Evolutionary conservation across 768 basidiomycete genomes (phyloP).

Genomic region (Termitomyces sp.): DNA sequence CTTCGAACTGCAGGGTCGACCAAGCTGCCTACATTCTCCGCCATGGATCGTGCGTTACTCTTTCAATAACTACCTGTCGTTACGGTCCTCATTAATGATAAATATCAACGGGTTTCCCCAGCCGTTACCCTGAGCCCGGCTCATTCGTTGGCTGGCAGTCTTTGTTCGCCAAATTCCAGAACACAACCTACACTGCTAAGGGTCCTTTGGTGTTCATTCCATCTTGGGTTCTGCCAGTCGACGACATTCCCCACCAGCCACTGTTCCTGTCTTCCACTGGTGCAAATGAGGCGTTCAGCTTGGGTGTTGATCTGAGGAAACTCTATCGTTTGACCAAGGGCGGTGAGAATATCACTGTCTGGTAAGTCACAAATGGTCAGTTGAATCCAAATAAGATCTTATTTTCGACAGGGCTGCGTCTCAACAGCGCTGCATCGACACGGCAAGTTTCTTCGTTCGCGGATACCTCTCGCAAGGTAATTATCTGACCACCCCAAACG

Average conservation of each 20-base stretch:
- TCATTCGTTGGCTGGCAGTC: slow-evolving; percentile 38
- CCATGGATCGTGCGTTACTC: slow-evolving; percentile 36
- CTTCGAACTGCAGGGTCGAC: slow-evolving; percentile 38
- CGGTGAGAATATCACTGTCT: slow-evolving; percentile 40
- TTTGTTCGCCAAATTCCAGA: slow-evolving; percentile 40
- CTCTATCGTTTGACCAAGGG: slow-evolving; percentile 39
- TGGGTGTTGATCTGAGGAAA: slow-evolving; percentile 38
- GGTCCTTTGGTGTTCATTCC: slow-evolving; percentile 41
- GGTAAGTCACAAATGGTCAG: slow-evolving; percentile 24
- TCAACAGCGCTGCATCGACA: slow-evolving; percentile 43
- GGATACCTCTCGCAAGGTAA: slow-evolving; percentile 44
- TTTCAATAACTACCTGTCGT: neutral
- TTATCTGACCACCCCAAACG: slow-evolving; percentile 27
- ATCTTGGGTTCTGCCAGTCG: slow-evolving; percentile 39
- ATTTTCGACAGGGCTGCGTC: slow-evolving; percentile 33
- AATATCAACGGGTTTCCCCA: slow-evolving; percentile 11
- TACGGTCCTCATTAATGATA: no score
- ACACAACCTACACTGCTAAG: slow-evolving; percentile 34
- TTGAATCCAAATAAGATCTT: neutral
- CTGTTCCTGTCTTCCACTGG: slow-evolving; percentile 39
- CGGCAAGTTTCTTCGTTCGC: slow-evolving; percentile 36
- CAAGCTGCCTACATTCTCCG: slow-evolving; percentile 44
- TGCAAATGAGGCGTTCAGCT: slow-evolving; percentile 36
- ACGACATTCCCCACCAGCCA: slow-evolving; percentile 37
- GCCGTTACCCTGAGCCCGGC: slow-evolving; percentile 41